A percentile compares a stretch with the other conserved stretches of the same genome.
Conservation (phyloP, 805 yeast species). For the Saccharomycopsis babjevae region DNA sequence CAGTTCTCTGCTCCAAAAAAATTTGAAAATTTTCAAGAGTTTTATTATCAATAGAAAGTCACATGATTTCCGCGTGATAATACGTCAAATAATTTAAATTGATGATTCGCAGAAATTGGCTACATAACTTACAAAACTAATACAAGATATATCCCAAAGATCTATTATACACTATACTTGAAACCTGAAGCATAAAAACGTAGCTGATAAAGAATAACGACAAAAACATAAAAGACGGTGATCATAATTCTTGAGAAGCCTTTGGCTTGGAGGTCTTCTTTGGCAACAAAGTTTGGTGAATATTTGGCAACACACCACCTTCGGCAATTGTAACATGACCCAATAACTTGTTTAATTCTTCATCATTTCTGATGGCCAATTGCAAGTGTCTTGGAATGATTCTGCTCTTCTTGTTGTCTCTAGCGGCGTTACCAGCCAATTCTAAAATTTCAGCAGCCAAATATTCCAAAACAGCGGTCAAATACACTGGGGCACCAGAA, state of each 20-base stretch:
- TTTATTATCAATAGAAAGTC: too few relatives aligned
- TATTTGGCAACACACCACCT: constrained; percentile 99
- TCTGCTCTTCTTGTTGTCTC: constrained; percentile 99
- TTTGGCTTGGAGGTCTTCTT: constrained; percentile 54
- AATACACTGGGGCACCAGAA: constrained; percentile 98
- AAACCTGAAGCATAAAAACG: background rate
- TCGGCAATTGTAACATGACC: constrained; percentile 94
- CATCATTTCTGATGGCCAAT: constrained; percentile 98
- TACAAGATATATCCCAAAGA: constrained; percentile 2
- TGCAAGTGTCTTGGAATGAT: constrained; percentile 98
- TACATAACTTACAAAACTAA: background rate
- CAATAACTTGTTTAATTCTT: constrained; percentile 90
- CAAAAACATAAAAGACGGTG: background rate
- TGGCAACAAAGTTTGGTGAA: constrained; percentile 86
- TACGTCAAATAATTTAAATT: too few relatives aligned
- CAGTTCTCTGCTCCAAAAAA: too few relatives aligned
- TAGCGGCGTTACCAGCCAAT: constrained; percentile 98
- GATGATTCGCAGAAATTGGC: too few relatives aligned
- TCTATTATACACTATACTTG: constrained; percentile 8
- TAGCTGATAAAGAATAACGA: background rate
- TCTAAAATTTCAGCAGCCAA: constrained; percentile 96
- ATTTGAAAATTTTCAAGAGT: too few relatives aligned
- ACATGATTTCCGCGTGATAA: too few relatives aligned
- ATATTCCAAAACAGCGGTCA: constrained; percentile 94
- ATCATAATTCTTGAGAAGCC: constrained; percentile 58